Conservation (phyloP, 2,329 filamentous ascomycete species). For the Myotisia sp. region DNA sequence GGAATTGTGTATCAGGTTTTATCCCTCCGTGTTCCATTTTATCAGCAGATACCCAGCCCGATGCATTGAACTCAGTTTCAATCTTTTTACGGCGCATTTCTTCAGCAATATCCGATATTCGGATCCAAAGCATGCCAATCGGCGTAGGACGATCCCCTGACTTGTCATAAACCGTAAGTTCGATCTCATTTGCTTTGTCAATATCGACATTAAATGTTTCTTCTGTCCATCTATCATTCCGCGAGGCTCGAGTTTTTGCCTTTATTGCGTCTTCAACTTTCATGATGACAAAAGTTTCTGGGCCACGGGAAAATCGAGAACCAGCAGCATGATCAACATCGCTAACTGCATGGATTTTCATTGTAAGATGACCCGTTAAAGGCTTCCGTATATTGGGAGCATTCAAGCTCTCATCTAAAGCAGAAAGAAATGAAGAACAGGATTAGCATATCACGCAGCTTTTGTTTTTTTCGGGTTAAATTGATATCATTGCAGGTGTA, state of each 20-base stretch:
- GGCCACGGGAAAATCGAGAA: constrained; percentile 71
- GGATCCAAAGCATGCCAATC: constrained; percentile 89
- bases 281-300: constrained; percentile 88
- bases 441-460: too few relatives aligned
- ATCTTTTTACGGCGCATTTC: constrained; percentile 96
- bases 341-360: constrained; percentile 75
- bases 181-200: constrained; percentile 96
- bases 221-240: constrained; percentile 80
- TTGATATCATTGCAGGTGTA: constrained; percentile 6
- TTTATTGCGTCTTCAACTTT: constrained; percentile 94
- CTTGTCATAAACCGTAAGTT: constrained; percentile 95
- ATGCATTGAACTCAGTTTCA: constrained; percentile 84
- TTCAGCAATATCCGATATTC: constrained; percentile 92
- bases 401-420: constrained; percentile 83
- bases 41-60: constrained; percentile 94
- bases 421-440: constrained; percentile 22
- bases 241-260: constrained; percentile 69
- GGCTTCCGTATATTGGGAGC: constrained; percentile 89
- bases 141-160: constrained; percentile 78
- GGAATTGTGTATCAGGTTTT: constrained; percentile 42
- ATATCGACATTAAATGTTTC: constrained; percentile 87
- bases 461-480: too few relatives aligned
- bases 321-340: constrained; percentile 85
- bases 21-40: constrained; percentile 59
- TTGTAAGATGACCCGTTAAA: constrained; percentile 75